Conservation (phyloP, 306 rosid species). For the Crotalaria pallida region DNA sequence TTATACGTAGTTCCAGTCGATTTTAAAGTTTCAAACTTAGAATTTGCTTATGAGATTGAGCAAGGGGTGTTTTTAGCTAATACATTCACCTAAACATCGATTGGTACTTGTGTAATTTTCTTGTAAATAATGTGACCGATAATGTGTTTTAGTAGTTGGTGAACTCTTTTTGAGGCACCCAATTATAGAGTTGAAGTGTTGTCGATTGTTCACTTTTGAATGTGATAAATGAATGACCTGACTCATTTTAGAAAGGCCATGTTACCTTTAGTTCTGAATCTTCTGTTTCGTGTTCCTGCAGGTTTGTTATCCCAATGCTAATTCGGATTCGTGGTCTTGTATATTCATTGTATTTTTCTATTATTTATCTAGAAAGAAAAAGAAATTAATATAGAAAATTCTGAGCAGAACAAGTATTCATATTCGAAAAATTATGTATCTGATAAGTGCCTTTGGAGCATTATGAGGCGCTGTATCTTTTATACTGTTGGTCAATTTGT, state of each 20-base stretch:
- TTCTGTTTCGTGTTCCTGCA: constrained; percentile 76
- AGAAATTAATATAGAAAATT: constrained; percentile 22
- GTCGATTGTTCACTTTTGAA: not conserved
- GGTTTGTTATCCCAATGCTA: constrained; percentile 72
- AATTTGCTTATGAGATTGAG: constrained; percentile 32
- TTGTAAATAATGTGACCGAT: constrained; percentile 28
- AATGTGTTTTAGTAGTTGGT: constrained; percentile 17
- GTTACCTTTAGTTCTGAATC: constrained; percentile 58
- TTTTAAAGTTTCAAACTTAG: constrained; percentile 41
- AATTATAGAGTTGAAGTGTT: constrained; percentile 4
- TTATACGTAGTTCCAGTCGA: constrained; percentile 54
- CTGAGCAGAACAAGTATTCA: constrained; percentile 32
- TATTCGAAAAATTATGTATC: constrained; percentile 27
- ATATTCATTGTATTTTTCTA: constrained; percentile 50
- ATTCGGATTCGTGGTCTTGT: constrained; percentile 66
- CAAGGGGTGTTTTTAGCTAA: constrained; percentile 34
- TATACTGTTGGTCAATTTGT: not conserved
- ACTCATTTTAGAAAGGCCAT: constrained; percentile 31
- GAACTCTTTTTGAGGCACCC: constrained; percentile 14
- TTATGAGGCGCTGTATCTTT: constrained; percentile 23
- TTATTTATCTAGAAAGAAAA: constrained; percentile 33
- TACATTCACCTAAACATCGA: constrained; percentile 26
- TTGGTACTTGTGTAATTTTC: constrained; percentile 38
- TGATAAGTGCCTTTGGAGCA: constrained; percentile 24
- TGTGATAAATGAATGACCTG: constrained; percentile 27